Evolutionary conservation across 352 stramenopile species (phyloP).

Genomic region (Phytophthora tubulina): DNA sequence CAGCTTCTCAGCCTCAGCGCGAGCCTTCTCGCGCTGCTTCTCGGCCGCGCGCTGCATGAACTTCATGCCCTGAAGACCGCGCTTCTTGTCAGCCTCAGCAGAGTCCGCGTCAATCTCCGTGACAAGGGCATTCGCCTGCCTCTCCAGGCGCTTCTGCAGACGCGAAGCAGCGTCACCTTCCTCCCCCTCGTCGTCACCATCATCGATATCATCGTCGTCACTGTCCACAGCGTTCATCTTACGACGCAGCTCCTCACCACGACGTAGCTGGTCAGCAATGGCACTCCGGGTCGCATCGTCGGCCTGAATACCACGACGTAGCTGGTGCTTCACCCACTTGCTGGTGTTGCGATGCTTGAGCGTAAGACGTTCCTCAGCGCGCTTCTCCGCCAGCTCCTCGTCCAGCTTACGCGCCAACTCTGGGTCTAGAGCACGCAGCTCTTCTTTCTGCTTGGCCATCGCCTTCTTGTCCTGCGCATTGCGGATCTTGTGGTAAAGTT

Average conservation of each 20-base stretch:
- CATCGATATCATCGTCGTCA: constrained; percentile 69
- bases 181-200: constrained; percentile 59
- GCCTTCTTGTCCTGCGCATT: constrained; percentile 94
- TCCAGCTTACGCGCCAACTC: constrained; percentile 80
- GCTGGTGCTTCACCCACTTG: constrained; percentile 96
- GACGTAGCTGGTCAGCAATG: constrained; percentile 90
- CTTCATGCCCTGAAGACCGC: constrained; percentile 95
- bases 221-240: constrained; percentile 92
- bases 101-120: constrained; percentile 80
- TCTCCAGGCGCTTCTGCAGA: constrained; percentile 72
- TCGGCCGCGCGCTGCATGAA: constrained; percentile 99
- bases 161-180: constrained; percentile 66
- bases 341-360: constrained; percentile 98
- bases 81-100: constrained; percentile 57
- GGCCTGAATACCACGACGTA: constrained; percentile 92
- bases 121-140: constrained; percentile 76
- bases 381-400: constrained; percentile 89
- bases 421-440: constrained; percentile 81
- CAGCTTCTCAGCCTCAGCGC: constrained; percentile 93
- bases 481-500: constrained; percentile 98
- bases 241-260: constrained; percentile 92
- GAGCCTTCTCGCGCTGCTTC: constrained; percentile 93
- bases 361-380: constrained; percentile 97
- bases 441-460: constrained; percentile 87
- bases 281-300: constrained; percentile 92